Evolutionary conservation across 257 asterid genomes (phyloP), one percentile per base, ranked within the genome.

Genomic region (Cinchona pubescens): DNA sequence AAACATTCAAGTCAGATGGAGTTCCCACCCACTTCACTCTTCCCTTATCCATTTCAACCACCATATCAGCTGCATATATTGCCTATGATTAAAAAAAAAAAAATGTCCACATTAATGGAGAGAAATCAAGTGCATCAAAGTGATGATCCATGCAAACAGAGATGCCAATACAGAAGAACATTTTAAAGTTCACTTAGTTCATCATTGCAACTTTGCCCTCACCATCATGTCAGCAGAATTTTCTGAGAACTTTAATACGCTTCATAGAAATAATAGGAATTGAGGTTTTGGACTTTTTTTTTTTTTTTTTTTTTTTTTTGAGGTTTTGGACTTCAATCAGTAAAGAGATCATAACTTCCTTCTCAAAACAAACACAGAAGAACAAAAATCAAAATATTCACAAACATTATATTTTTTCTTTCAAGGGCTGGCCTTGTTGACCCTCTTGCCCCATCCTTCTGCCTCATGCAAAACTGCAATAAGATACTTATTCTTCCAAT

Each of bases 11-110:
- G 78, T 88, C 88, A 27, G 81, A 58, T 81, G 97, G 93, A 79
- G 86, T 85, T 81, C 99, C 99, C 74, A 83, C 83, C 91, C 93
- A 94, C 72, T 87, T 88, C 77, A 92, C 85, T 34, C 34, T 86
- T 68, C 99, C 99, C 79, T 88, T 90, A 75, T 92, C 97, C 97
- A 94, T 88, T 84, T 90, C 88, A 63, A 92, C 87, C 45, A 94
- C 91, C 83, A 86, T 77, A 78, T 92, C 96, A 67, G 97, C 92
- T 78, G 85, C 59, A 79, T 83, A 73, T 83, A 94, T 88, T 78
- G 99, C 97, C 99, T 94, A 90, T 82, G 72, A 68, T 42, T 61
- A n/a, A 37, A 51, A 65, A 40, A 13, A 32, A 78, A 14, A 19
- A 43, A 37, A 30, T 75, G 16, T 13, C 62, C 32, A 51, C 11